A percentile compares a stretch with the other conserved stretches of the same genome.
phyloP scores from a whole-genome alignment of 345 rosid species.

The Leavenworthia alabamica region DNA sequence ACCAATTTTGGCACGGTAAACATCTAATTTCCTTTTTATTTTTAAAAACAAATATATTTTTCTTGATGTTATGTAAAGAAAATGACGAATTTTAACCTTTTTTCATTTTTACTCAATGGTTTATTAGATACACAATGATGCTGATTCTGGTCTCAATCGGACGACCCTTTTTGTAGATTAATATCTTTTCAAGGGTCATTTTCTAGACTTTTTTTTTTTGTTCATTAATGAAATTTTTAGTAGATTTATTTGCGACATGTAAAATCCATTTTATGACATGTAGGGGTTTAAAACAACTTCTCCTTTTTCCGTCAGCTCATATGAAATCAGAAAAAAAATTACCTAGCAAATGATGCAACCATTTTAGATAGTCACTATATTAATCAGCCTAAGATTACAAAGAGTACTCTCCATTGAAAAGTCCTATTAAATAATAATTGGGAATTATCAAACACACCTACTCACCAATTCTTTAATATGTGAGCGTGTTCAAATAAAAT shows the following conservation, averaged over 20 bases:
- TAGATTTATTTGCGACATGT: slow-evolving; percentile 2
- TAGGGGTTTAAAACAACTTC: background rate
- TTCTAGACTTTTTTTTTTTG: background rate
- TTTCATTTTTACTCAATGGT: background rate
- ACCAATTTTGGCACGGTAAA: slow-evolving; percentile 7
- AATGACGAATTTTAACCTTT: background rate
- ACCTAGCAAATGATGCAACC: background rate
- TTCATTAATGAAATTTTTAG: background rate
- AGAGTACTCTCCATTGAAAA: background rate
- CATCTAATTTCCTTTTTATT: background rate
- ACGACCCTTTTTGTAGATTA: slow-evolving; percentile 1
- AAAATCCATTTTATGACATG: background rate
- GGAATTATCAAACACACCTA: slow-evolving; percentile 21
- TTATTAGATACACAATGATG: slow-evolving; percentile 13
- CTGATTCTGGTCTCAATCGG: slow-evolving; percentile 5
- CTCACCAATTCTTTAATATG: background rate
- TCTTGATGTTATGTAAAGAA: background rate
- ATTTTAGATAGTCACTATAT: background rate
- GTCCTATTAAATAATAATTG: background rate
- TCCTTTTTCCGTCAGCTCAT: background rate
- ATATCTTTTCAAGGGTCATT: background rate
- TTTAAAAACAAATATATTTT: background rate
- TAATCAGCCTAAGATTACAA: slow-evolving; percentile 8
- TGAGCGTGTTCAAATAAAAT: background rate
- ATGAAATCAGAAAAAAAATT: background rate